Base-by-base conservation (phyloP, 441 rosid species). In the Dalechampia spathulata region DNA sequence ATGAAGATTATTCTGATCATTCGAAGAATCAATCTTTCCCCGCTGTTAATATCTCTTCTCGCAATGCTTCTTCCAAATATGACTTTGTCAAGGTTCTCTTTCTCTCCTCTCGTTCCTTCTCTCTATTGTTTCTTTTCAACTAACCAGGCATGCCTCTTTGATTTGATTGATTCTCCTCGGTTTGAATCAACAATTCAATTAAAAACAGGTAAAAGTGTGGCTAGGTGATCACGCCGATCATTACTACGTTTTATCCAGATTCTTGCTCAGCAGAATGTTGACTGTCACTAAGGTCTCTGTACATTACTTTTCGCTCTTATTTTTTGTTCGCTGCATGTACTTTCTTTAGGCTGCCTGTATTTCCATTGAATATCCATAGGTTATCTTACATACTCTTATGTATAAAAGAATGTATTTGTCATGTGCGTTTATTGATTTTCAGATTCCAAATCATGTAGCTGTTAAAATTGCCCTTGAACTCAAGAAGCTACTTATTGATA, bases 391-490 rank as follows among this genome's bases (percentile, higher is more conserved):
- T 39, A 10, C 17, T 41, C 20, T 34, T 14, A 16, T 3, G 4
- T 30, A 30, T 30, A 30, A 3, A 8, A 30, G 8, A 30, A 3
- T 30, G 34, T 30, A 3, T 30, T 30, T 30, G 8, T n/a, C n/a
- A 30, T 30, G 4, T 40, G 13, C 36, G 43, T 51, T 20, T 60
- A 37, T 55, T 56, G n/a, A n/a, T 17, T 72, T 65, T 61, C 86
- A 93, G 99, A 93, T 93, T 36, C 97, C 96, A 9, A 87, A 93
- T 74, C 99, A 93, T 50, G 95, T 85, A 10, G 99, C 97, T n/a
- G 57, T 93, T 50, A 93, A 90, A 80, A 93, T 93, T 57, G 77
- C 99, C 54, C 96, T 93, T 52, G 99, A 93, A 49, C 86, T 93
- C 68, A 93, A 90, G 85, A 93, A 93, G 76, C 79, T 93, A 72